Evolutionary conservation across 2,329 filamentous ascomycete species (phyloP), one percentile per base, ranked within the genome.

Genomic region (Aspergillus tamarii): DNA sequence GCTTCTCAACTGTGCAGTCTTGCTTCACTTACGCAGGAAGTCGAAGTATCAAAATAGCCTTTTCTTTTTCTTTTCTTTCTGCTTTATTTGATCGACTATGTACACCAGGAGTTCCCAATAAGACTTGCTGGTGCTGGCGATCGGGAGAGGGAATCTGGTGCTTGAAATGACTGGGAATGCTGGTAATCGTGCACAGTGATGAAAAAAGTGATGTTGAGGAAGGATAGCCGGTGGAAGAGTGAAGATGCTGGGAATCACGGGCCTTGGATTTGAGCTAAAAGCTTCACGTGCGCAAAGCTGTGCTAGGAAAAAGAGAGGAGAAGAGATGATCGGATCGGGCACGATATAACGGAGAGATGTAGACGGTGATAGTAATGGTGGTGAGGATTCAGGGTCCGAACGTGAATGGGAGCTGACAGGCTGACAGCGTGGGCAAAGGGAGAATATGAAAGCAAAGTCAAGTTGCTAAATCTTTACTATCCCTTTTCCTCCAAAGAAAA

Each of bases 21-120:
- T 66, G 67, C 69, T 73, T 76, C 73, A 78, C 76, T 77, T 80
- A 80, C 75, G 73, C 72, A 74, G 78, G 77, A 81, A 78, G 75
- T 80, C 82, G 82, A 76, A 77, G 76, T 72, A 69, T 74, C 70
- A 76, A 69, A 75, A 75, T 72, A 83, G 75, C 76, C 79, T 73
- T 73, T 73, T 74, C 77, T 80, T 80, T 78, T 79, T 82, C 82
- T 78, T 81, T 80, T 82, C 81, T 80, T 83, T 80, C 86, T 80
- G 77, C 79, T 70, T 71, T 72, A 83, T 73, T 64, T 74, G 76
- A 77, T 78, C 76, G 74, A 72, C 78, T 93, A 93, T 92, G 85
- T 93, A 93, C 91, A 94, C 92, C 91, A 88, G 86, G 84, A 87
- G 86, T 88, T 91, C 90, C 86, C 83, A 92, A 93, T 90, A 93